Conservation (phyloP, 495 filamentous ascomycete species). For the Penicillium argentinense region DNA sequence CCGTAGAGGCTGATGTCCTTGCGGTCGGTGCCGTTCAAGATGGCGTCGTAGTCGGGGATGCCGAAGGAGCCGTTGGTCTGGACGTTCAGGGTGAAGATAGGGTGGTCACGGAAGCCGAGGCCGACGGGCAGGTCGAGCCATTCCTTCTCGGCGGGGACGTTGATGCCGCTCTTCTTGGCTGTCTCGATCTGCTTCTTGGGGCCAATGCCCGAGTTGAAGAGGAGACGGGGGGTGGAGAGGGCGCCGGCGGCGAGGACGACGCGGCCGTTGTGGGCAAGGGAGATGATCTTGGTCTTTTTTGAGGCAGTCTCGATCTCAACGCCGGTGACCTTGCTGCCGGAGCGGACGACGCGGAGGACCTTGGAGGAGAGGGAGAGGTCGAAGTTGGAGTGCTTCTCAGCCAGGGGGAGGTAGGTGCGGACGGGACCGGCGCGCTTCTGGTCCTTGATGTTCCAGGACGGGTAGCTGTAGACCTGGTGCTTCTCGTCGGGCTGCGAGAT, state of each 20-base stretch:
- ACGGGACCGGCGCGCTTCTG: slow-evolving; percentile 71
- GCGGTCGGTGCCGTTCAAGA: slow-evolving; percentile 50
- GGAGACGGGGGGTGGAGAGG: slow-evolving; percentile 72
- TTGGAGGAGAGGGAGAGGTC: slow-evolving; percentile 62
- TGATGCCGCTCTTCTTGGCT: slow-evolving; percentile 49
- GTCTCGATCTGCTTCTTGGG: slow-evolving; percentile 59
- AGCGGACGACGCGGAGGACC: slow-evolving; percentile 64
- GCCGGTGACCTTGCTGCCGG: slow-evolving; percentile 60
- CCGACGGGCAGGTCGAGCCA: slow-evolving; percentile 79
- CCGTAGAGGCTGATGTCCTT: slow-evolving; percentile 49
- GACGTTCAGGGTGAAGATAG: slow-evolving; percentile 66
- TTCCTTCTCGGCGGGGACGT: slow-evolving; percentile 53
- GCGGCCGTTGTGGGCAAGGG: slow-evolving; percentile 58
- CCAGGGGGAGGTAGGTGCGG: slow-evolving; percentile 69
- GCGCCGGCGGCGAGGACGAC: slow-evolving; percentile 70
- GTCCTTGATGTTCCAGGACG: slow-evolving; percentile 67
- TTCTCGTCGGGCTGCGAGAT: slow-evolving; percentile 62
- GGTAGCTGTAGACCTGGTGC: slow-evolving; percentile 63
- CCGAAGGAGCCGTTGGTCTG: slow-evolving; percentile 59
- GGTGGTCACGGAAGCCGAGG: slow-evolving; percentile 71
- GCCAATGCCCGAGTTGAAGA: slow-evolving; percentile 66
- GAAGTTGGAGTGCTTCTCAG: slow-evolving; percentile 63
- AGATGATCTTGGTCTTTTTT: slow-evolving; percentile 59
- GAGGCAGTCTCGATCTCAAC: slow-evolving; percentile 64
- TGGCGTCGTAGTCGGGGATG: slow-evolving; percentile 65